A percentile compares a stretch with the other conserved stretches of the same genome.
These are phyloP conservation scores for Ceratocystis albifundus DNA, from an alignment of 2,329 filamentous ascomycete species.

Conservation along the genomic window DNA sequence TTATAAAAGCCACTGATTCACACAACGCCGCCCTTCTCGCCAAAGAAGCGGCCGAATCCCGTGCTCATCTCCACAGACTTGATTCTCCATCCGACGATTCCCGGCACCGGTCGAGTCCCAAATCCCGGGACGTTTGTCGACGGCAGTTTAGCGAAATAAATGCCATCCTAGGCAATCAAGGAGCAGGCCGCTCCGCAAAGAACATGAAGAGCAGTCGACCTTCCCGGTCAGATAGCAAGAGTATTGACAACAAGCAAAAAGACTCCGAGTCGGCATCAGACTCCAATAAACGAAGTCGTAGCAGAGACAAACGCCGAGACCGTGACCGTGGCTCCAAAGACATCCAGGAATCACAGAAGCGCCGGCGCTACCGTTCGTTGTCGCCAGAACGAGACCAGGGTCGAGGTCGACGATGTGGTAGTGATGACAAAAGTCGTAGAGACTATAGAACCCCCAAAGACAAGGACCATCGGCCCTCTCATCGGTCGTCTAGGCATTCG, in stretches of 20 bases:
- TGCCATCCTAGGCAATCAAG: slow-evolving; percentile 38
- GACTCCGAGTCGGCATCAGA: slow-evolving; percentile 12
- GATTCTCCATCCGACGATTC: slow-evolving; percentile 39
- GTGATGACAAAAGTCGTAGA: neutral
- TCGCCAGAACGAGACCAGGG: neutral
- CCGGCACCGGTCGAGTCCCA: slow-evolving; percentile 31
- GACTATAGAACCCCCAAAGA: neutral
- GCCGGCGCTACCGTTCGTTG: neutral
- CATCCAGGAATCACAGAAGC: neutral
- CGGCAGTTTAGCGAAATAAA: slow-evolving; percentile 51
- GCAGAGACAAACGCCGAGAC: neutral
- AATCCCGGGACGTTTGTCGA: slow-evolving; percentile 29
- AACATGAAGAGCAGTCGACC: slow-evolving; percentile 18
- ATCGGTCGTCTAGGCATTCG: neutral
- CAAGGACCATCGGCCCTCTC: neutral
- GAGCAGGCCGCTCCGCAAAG: slow-evolving; percentile 18
- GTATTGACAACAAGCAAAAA: slow-evolving; percentile 20
- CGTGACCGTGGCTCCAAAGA: neutral
- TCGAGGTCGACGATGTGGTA: neutral
- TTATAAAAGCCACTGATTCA: slow-evolving; percentile 75
- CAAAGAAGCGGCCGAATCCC: slow-evolving; percentile 71
- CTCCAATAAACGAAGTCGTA: neutral
- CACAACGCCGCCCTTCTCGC: slow-evolving; percentile 82
- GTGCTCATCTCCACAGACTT: slow-evolving; percentile 54
- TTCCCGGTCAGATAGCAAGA: slow-evolving; percentile 16